These are phyloP conservation scores for Turnera subulata DNA, from an alignment of 345 rosid species.

Conservation along the genomic window DNA sequence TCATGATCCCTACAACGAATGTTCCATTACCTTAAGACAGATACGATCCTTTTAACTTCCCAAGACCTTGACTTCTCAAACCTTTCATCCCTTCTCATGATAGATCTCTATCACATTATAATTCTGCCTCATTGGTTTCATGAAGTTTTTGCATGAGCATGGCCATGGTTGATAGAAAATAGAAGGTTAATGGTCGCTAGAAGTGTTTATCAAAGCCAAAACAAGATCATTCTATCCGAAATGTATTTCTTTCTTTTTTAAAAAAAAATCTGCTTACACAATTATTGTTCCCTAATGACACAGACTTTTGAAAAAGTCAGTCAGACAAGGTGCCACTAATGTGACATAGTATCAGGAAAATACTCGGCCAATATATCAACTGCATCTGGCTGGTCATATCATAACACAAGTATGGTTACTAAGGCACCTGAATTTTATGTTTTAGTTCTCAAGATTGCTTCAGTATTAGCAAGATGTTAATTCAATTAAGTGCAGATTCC, in stretches of 20 bases:
- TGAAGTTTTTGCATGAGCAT: slow-evolving; percentile 27
- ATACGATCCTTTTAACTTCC: slow-evolving; percentile 31
- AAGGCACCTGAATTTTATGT: neutral
- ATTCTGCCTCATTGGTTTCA: slow-evolving; percentile 34
- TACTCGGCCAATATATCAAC: too few species aligned
- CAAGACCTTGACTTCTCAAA: slow-evolving; percentile 37
- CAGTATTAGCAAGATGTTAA: neutral
- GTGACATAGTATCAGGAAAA: too few species aligned
- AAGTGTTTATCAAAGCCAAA: slow-evolving; percentile 21
- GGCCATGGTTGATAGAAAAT: slow-evolving; percentile 29
- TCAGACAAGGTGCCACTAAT: too few species aligned
- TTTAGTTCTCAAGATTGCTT: neutral
- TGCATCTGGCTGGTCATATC: too few species aligned
- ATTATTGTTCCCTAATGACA: neutral
- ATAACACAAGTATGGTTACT: too few species aligned
- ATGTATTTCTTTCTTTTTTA: neutral
- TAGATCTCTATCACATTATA: slow-evolving; percentile 33
- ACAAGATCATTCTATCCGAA: slow-evolving; percentile 12
- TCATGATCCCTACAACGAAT: slow-evolving; percentile 19
- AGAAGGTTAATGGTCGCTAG: slow-evolving; percentile 26
- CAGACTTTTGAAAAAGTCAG: too few species aligned
- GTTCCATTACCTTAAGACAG: slow-evolving; percentile 30
- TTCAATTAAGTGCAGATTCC: neutral
- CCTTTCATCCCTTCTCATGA: slow-evolving; percentile 31
- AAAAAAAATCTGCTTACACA: too few species aligned